phyloP scores from a whole-genome alignment of 208 protist genomes.

The Leishmania lainsoni region DNA sequence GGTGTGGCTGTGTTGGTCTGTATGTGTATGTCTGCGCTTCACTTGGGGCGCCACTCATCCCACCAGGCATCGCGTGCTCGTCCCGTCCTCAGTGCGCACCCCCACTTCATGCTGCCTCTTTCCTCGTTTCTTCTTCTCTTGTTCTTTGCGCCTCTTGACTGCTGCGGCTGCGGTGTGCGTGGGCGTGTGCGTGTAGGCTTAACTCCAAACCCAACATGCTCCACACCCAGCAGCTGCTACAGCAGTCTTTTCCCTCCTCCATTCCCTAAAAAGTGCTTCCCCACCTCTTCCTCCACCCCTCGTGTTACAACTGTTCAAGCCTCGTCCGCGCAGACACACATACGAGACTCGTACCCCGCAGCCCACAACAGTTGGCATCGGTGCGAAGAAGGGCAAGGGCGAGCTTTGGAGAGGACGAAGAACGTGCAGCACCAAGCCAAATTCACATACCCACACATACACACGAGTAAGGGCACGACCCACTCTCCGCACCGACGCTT shows the following conservation, averaged over 20 bases:
- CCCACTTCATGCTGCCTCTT: background rate
- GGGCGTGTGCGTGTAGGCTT: no score
- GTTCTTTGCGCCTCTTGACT: background rate
- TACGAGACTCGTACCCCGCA: background rate
- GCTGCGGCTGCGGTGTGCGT: background rate
- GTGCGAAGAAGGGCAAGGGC: background rate
- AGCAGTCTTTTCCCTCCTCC: background rate
- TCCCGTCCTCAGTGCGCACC: background rate
- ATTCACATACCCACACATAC: constrained; percentile 1
- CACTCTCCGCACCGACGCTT: background rate
- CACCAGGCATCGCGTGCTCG: background rate
- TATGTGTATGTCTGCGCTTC: background rate
- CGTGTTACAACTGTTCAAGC: background rate
- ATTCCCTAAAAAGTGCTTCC: background rate
- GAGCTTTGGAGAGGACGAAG: background rate
- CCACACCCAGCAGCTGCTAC: background rate
- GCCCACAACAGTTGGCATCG: background rate
- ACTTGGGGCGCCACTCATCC: background rate
- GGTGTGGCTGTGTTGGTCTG: no score
- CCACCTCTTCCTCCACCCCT: background rate
- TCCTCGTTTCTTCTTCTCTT: background rate
- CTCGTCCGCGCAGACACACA: background rate
- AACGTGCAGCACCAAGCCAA: background rate
- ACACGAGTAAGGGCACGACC: background rate
- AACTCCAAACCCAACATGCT: background rate